Base-by-base conservation (phyloP, 805 yeast species). In the Kazachstania psychrophila region DNA sequence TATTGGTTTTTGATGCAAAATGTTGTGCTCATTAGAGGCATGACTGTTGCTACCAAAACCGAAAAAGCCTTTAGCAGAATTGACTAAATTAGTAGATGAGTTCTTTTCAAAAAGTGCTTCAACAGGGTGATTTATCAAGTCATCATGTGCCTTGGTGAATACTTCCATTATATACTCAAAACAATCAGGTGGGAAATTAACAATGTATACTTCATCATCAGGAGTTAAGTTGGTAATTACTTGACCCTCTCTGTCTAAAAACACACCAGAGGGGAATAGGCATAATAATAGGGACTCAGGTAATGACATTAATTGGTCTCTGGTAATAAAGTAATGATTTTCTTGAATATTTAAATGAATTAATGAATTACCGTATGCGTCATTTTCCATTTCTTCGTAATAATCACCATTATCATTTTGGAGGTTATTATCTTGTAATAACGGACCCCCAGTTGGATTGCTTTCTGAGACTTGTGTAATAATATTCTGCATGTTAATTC, bases 221-320 rank as follows among this genome's bases (percentile, higher is more conserved):
- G 85, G 92, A 0, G 94, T 77, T 49, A 85, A 61, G 47, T 81
- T 83, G 23, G 84, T 71, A 39, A 86, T 82, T 7, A 83, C 81
- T 46, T 79, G 79, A 2, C 94, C 95, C 36, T 74, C 62, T 40
- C 69, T 69, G 58, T 85, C 92, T 39, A 83, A 70, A 54, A 86
- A 82, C 3, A 86, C 94, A 28, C 96, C 95, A 46, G 83, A 85
- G 12, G 96, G 95, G 52, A 86, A 84, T 16, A 92, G 64, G 49
- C 96, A 84, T 37, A 88, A 71, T 40, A 92, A 64, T 17, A 92
- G 75, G 42, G 88, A 77, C 56, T 92, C 98, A 1, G 98, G 98
- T 23, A 92, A 65, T 36, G 86, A 77, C 85, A 88, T 79, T 46
- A 92, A 70, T 56, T 86, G 95, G 49, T 85, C 94, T 43, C 96